Evolutionary conservation across 306 rosid genomes (phyloP).

Genomic region (Cucurbita argyrosperma): DNA sequence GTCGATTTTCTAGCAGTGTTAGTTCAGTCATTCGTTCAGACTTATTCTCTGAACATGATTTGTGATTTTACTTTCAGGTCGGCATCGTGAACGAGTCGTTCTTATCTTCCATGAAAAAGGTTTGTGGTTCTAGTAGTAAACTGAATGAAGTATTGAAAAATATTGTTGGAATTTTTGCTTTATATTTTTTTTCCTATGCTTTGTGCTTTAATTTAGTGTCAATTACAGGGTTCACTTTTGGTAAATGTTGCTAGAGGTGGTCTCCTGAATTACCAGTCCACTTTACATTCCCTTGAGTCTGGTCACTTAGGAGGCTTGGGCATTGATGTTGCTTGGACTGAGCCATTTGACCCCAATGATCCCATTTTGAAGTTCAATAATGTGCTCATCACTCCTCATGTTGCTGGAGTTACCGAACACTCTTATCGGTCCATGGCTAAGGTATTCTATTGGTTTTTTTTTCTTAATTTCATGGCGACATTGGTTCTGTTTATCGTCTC

Average conservation of each 20-base stretch:
- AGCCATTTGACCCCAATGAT: slow-evolving; percentile 70
- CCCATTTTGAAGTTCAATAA: slow-evolving; percentile 53
- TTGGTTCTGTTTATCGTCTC: not conserved
- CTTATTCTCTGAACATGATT: not conserved
- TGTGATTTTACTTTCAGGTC: slow-evolving; percentile 36
- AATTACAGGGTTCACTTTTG: slow-evolving; percentile 61
- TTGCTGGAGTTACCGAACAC: slow-evolving; percentile 73
- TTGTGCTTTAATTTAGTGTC: not conserved
- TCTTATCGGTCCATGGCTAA: slow-evolving; percentile 78
- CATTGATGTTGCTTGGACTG: slow-evolving; percentile 83
- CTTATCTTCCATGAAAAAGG: slow-evolving; percentile 84
- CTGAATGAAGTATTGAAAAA: not conserved
- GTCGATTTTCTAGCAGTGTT: not conserved
- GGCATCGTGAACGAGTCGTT: slow-evolving; percentile 49
- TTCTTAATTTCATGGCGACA: not conserved
- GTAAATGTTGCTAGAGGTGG: slow-evolving; percentile 23
- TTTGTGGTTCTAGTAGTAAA: slow-evolving; percentile 17
- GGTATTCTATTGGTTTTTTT: slow-evolving; percentile 21
- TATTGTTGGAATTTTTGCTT: not conserved
- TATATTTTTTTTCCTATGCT: not conserved
- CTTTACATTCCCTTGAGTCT: slow-evolving; percentile 32
- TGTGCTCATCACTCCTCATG: slow-evolving; percentile 73
- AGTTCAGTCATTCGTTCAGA: not conserved
- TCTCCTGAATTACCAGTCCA: slow-evolving; percentile 55
- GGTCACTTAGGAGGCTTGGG: slow-evolving; percentile 82